phyloP scores from a whole-genome alignment of 202 grass and related monocot species.

The Brachypodium distachyon region DNA sequence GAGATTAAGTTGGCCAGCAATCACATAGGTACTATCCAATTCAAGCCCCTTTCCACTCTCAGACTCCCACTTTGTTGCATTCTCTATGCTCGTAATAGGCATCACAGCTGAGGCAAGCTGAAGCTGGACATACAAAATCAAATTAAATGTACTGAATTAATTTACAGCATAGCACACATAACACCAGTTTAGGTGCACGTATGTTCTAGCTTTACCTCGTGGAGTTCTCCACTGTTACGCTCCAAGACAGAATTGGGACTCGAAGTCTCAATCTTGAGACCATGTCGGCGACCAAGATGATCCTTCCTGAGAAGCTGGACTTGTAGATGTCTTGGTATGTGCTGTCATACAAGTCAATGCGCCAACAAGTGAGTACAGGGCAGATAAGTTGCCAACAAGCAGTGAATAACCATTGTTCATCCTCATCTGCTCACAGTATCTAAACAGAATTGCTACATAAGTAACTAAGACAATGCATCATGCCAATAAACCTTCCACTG shows the following conservation, averaged over 20 bases:
- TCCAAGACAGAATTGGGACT: conserved; percentile 83
- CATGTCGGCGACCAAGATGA: conserved; percentile 17
- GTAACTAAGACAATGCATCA: no score
- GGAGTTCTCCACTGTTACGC: conserved; percentile 45
- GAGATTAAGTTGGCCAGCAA: conserved; percentile 44
- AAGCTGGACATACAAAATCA: conserved; percentile 33
- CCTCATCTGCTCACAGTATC: background rate
- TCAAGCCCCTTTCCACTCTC: conserved; percentile 33
- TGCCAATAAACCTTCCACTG: background rate
- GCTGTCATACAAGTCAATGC: conserved; percentile 43
- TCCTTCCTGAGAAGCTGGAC: conserved; percentile 55
- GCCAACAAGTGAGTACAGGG: conserved; percentile 10
- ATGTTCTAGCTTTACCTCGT: conserved; percentile 51
- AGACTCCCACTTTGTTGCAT: conserved; percentile 73
- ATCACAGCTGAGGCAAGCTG: conserved; percentile 34
- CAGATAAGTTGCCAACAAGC: background rate
- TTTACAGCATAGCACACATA: background rate
- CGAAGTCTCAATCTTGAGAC: conserved; percentile 45
- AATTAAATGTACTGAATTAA: conserved; percentile 15
- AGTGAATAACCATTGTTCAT: background rate
- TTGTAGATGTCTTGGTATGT: conserved; percentile 65
- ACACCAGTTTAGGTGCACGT: background rate
- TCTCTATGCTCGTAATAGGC: conserved; percentile 41
- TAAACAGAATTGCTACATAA: background rate
- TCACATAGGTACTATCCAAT: conserved; percentile 43